A percentile compares a stretch with the other conserved stretches of the same genome.
phyloP scores from a whole-genome alignment of 768 basidiomycete species.

The Coprinopsis sp. region DNA sequence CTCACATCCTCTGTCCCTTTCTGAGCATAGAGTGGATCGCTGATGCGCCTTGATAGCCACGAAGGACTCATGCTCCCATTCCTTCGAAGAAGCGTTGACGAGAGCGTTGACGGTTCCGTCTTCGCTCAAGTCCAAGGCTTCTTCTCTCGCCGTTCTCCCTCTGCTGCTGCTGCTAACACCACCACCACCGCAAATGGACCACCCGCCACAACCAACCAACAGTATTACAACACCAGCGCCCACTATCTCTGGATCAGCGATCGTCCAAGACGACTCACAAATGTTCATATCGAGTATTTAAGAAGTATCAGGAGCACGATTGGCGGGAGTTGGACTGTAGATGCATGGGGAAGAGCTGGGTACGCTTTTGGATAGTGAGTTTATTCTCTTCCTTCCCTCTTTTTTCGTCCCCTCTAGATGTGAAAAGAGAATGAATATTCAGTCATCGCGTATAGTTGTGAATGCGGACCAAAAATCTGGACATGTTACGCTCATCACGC shows the following conservation, averaged over 20 bases:
- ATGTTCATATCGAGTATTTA: constrained; percentile 96
- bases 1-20: too few relatives aligned
- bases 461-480: constrained; percentile 83
- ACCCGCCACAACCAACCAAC: constrained; percentile 23
- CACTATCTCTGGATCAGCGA: constrained; percentile 99
- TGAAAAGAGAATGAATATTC: too few relatives aligned
- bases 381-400: neutral
- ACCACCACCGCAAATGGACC: too few relatives aligned
- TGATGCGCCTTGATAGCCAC: too few relatives aligned
- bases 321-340: constrained; percentile 93
- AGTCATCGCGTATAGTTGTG: too few relatives aligned
- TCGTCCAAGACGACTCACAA: constrained; percentile 81
- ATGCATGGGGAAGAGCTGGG: too few relatives aligned
- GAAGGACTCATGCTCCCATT: constrained; percentile 91
- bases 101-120: constrained; percentile 50
- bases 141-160: too few relatives aligned
- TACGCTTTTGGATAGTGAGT: constrained; percentile 77
- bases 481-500: constrained; percentile 83
- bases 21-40: too few relatives aligned
- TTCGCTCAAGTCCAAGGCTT: constrained; percentile 15
- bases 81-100: constrained; percentile 90
- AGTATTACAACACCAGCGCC: constrained; percentile 85
- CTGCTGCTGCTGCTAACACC: too few relatives aligned
- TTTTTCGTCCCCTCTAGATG: too few relatives aligned
- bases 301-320: constrained; percentile 89